phyloP scores from a whole-genome alignment of 164 flowering plant genomes.

The Paratinospora sagittata region DNA sequence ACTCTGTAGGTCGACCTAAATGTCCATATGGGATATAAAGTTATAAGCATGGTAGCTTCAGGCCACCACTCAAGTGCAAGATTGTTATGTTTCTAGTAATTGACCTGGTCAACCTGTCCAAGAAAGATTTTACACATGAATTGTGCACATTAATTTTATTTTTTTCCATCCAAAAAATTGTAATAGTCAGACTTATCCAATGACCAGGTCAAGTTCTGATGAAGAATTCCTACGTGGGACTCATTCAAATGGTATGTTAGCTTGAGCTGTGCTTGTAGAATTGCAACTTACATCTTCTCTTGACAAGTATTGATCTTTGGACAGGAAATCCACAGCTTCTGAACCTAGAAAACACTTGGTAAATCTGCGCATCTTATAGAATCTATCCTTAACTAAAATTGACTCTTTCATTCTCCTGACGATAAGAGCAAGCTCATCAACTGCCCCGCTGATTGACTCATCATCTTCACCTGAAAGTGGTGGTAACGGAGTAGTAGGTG shows the following conservation, averaged over 20 bases:
- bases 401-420: conserved; percentile 63
- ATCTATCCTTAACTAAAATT: conserved; percentile 62
- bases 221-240: neutral
- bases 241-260: neutral
- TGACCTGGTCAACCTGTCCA: neutral
- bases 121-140: neutral
- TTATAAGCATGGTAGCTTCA: neutral
- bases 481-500: conserved; percentile 63
- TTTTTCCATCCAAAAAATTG: neutral
- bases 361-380: conserved; percentile 67
- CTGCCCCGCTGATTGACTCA: conserved; percentile 44
- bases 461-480: conserved; percentile 94
- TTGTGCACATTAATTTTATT: neutral
- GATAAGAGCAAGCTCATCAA: conserved; percentile 70
- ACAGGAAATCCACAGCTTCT: conserved; percentile 79
- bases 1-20: neutral
- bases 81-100: neutral
- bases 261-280: neutral
- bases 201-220: neutral
- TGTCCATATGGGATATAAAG: neutral
- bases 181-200: neutral
- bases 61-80: neutral
- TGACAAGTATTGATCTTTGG: conserved; percentile 73
- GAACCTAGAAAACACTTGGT: conserved; percentile 70
- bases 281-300: conserved; percentile 65